A percentile compares a stretch with the other conserved stretches of the same genome.
phyloP scores from a whole-genome alignment of 768 basidiomycete species.

The Lanmaoa pseudosensibilis region DNA sequence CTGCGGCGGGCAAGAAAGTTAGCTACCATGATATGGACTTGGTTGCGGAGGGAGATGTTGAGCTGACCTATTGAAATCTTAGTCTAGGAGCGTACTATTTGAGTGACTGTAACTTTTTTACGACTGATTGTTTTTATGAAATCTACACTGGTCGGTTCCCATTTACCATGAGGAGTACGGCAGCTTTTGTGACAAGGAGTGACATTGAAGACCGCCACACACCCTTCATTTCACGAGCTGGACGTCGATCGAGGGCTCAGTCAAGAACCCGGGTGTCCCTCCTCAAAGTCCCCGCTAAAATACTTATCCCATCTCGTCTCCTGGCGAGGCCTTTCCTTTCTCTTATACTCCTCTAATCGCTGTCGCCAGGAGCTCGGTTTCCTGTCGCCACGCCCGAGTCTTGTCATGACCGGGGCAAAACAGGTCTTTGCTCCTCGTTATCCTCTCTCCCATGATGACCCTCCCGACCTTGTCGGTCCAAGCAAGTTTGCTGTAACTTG shows the following conservation, averaged over 20 bases:
- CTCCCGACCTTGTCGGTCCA: slow-evolving; percentile 46
- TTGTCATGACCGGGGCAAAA: slow-evolving; percentile 31
- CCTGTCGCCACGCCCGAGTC: slow-evolving; percentile 8
- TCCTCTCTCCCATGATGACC: slow-evolving; percentile 41
- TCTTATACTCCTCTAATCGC: slow-evolving; percentile 11
- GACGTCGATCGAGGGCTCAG: slow-evolving; percentile 31
- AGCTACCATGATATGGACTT: slow-evolving; percentile 97
- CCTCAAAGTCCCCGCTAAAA: slow-evolving; percentile 15
- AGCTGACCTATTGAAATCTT: slow-evolving; percentile 44
- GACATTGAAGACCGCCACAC: slow-evolving; percentile 19
- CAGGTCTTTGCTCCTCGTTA: slow-evolving; percentile 52
- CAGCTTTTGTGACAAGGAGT: slow-evolving; percentile 28
- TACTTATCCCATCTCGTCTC: slow-evolving; percentile 20
- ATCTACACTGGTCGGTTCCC: slow-evolving; percentile 24
- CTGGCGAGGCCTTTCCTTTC: slow-evolving; percentile 27
- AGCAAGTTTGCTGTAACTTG: slow-evolving; percentile 64
- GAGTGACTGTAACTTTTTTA: slow-evolving; percentile 18
- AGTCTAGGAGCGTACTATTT: slow-evolving; percentile 28
- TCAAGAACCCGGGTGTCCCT: slow-evolving; percentile 8
- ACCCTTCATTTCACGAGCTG: slow-evolving; percentile 24
- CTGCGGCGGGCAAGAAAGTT: slow-evolving; percentile 83
- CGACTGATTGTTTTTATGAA: slow-evolving; percentile 27
- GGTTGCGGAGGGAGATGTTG: slow-evolving; percentile 79
- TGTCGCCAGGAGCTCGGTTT: slow-evolving; percentile 16
- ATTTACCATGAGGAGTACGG: slow-evolving; percentile 28